Conservation (phyloP, 1,284 basidiomycete species). For the Ustilago cynodontis region DNA sequence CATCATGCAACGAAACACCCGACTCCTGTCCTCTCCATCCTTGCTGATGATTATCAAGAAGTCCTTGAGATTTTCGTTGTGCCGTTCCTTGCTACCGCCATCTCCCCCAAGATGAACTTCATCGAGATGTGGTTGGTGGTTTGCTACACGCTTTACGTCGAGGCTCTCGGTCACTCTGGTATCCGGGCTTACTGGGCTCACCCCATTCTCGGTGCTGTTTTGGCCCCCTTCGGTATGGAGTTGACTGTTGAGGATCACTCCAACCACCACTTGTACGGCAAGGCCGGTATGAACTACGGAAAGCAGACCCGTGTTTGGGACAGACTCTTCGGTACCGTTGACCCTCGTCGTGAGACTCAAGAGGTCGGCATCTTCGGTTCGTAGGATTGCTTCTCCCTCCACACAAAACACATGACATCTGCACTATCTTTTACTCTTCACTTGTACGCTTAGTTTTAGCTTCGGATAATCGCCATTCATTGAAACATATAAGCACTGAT, state of each 20-base stretch:
- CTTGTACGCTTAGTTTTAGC: constrained; percentile 3
- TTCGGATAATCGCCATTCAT: not conserved
- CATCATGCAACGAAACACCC: constrained; percentile 66
- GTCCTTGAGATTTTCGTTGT: constrained; percentile 59
- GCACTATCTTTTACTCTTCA: not conserved
- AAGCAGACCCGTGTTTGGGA: constrained; percentile 69
- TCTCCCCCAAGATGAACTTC: constrained; percentile 61
- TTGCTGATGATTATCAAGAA: constrained; percentile 65
- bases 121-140: constrained; percentile 58
- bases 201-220: constrained; percentile 35
- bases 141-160: constrained; percentile 59
- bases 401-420: not conserved
- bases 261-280: constrained; percentile 68
- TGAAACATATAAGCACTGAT: too few species aligned
- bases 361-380: constrained; percentile 43
- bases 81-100: constrained; percentile 55
- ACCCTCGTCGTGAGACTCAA: constrained; percentile 60
- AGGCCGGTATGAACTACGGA: constrained; percentile 63
- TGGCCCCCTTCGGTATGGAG: constrained; percentile 61
- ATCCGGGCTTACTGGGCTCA: constrained; percentile 58
- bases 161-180: constrained; percentile 63
- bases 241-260: constrained; percentile 69
- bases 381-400: not conserved
- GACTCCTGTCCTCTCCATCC: constrained; percentile 58
- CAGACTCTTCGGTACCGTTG: constrained; percentile 64